phyloP scores from a whole-genome alignment of 73 alveolate genomes.

The Blepharisma stoltei region DNA sequence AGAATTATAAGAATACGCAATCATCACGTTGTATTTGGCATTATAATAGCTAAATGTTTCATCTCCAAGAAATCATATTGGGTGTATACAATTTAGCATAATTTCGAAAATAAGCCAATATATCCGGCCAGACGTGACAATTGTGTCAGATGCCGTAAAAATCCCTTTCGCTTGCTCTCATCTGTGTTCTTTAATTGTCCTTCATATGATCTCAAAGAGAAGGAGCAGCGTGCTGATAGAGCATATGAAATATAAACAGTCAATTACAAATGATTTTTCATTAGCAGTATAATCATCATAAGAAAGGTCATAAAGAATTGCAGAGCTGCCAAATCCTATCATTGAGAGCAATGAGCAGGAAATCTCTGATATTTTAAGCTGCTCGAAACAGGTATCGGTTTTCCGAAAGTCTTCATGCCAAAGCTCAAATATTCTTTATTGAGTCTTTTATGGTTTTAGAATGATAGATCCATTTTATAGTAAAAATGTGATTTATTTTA shows the following conservation, averaged over 20 bases:
- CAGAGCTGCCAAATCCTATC: constrained; percentile 3
- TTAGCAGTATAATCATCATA: neutral
- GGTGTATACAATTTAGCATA: neutral
- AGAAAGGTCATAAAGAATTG: neutral
- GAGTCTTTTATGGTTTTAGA: too few species aligned
- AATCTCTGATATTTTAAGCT: constrained; percentile 5
- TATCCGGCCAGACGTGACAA: neutral
- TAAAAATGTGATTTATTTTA: too few species aligned
- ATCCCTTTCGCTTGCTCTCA: constrained; percentile 6
- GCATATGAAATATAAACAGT: neutral
- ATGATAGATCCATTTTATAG: too few species aligned
- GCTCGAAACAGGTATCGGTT: neutral
- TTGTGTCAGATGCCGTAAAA: neutral
- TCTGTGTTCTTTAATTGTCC: neutral
- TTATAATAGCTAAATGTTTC: neutral
- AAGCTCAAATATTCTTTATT: too few species aligned
- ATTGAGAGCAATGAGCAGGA: neutral
- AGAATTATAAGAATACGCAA: neutral
- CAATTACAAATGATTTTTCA: neutral
- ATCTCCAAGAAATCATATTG: neutral
- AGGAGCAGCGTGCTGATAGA: neutral
- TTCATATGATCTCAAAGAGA: neutral
- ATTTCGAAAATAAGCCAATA: neutral
- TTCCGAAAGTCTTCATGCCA: neutral
- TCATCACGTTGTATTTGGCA: neutral